phyloP scores from a whole-genome alignment of 176 grass and related monocot species.

The Luzula sylvatica region DNA sequence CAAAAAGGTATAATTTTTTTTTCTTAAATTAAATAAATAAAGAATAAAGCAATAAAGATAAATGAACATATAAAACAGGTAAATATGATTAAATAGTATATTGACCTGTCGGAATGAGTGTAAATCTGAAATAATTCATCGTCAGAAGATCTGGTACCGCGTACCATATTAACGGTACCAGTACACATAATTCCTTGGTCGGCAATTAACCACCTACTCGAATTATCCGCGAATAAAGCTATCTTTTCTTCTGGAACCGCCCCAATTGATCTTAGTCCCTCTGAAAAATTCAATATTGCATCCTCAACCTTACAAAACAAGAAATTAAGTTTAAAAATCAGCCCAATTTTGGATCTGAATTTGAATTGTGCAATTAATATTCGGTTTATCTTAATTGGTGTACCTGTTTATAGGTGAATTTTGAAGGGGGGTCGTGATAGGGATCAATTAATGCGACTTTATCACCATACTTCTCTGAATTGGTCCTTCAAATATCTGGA shows the following conservation, averaged over 20 bases:
- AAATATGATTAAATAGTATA: too few species aligned
- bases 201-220: constrained; percentile 68
- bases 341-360: too few species aligned
- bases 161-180: constrained; percentile 92
- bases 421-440: constrained; percentile 56
- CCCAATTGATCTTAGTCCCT: constrained; percentile 61
- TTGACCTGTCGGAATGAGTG: constrained; percentile 79
- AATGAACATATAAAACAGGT: too few species aligned
- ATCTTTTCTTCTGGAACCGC: constrained; percentile 67
- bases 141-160: constrained; percentile 69
- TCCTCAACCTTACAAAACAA: constrained; percentile 29
- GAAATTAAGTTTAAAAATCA: too few species aligned
- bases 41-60: too few species aligned
- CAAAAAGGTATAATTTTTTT: too few species aligned
- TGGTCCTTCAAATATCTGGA: constrained; percentile 91
- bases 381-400: neutral
- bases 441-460: constrained; percentile 56
- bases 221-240: constrained; percentile 91
- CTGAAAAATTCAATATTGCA: constrained; percentile 85
- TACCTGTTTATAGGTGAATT: constrained; percentile 82
- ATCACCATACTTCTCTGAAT: constrained; percentile 60
- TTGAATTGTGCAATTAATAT: too few species aligned
- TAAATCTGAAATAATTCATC: constrained; percentile 93
- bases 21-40: too few species aligned
- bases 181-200: constrained; percentile 98